Evolutionary conservation across 352 stramenopile species (phyloP), one percentile per base, ranked within the genome.

Genomic region (Globisporangium nunn): DNA sequence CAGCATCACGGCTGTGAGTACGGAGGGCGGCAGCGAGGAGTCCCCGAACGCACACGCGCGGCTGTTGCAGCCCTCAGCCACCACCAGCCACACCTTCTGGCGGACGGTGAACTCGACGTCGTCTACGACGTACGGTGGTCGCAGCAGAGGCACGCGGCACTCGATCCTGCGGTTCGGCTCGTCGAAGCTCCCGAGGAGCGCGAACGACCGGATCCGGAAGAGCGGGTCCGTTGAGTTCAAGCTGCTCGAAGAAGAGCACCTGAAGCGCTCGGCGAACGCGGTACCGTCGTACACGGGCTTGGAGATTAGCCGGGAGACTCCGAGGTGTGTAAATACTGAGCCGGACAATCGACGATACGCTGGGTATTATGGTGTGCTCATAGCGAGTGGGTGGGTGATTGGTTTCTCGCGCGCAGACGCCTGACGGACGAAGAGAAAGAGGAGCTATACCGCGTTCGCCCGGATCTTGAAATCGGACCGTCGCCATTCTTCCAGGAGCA

Each of bases 351-450:
- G 23, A 23, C 23, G 23, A 23, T 23, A 23, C 23, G 23, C 23
- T 23, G 23, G 23, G 23, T 23, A 23, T 23, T 23, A 23, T 23
- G 1, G 23, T 23, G 23, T 23, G 23, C 23, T 23, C 23, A 23
- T 23, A 23, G 23, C 23, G 23, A 23, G 23, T 23, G 23, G 23
- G 23, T 23, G 23, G 23, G 23, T 23, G 23, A 23, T 23, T 45
- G 6, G 40, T 6, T 45, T 4, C 23, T n/a, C 17, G 17, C 47
- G 8, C 29, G 28, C 52, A 89, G 82, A 43, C 73, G 85, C 12
- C 58, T 94, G 52, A 93, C 85, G 17, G 63, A 77, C 17, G 78
- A 90, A 68, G 85, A 94, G 63, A 90, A 87, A 61, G 75, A 81
- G 47, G 85, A 88, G 54, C 71, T 94, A 39, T 94, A 94, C 62